phyloP scores from a whole-genome alignment of 805 yeast genomes.

The Saccharomycopsis sp. region DNA sequence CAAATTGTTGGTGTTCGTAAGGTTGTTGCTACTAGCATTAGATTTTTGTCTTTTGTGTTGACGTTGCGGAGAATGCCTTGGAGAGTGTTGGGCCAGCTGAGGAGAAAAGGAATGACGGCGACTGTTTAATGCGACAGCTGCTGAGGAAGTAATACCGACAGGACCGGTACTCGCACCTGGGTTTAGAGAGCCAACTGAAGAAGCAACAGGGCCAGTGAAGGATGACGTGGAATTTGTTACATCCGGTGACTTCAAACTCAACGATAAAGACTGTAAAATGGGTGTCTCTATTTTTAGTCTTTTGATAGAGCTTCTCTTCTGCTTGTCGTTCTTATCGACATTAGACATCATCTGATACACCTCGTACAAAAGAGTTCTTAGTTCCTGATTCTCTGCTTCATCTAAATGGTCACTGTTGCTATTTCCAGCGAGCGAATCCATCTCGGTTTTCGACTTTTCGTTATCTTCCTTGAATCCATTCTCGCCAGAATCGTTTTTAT shows the following conservation, averaged over 20 bases:
- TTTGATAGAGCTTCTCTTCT: slow-evolving; percentile 10
- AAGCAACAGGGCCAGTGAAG: not conserved
- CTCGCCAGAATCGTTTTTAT: not conserved
- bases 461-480: not conserved
- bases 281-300: slow-evolving; percentile 15
- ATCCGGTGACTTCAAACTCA: slow-evolving; percentile 9
- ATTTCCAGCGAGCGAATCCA: not conserved
- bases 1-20: not conserved
- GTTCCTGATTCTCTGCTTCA: slow-evolving; percentile 20
- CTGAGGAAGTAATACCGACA: not conserved
- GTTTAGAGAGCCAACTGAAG: not conserved
- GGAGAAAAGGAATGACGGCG: not conserved
- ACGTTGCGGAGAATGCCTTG: slow-evolving; percentile 1
- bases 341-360: slow-evolving; percentile 15
- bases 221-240: not conserved
- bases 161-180: not conserved
- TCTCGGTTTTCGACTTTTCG: not conserved
- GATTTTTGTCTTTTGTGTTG: slow-evolving; percentile 1
- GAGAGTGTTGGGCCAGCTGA: not conserved
- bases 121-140: not conserved
- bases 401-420: slow-evolving; percentile 7
- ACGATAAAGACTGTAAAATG: slow-evolving; percentile 4
- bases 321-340: slow-evolving; percentile 12
- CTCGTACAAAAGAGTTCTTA: slow-evolving; percentile 12
- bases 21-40: not conserved